Conservation (phyloP, 768 basidiomycete genomes). For the Termitomyces sp. region DNA sequence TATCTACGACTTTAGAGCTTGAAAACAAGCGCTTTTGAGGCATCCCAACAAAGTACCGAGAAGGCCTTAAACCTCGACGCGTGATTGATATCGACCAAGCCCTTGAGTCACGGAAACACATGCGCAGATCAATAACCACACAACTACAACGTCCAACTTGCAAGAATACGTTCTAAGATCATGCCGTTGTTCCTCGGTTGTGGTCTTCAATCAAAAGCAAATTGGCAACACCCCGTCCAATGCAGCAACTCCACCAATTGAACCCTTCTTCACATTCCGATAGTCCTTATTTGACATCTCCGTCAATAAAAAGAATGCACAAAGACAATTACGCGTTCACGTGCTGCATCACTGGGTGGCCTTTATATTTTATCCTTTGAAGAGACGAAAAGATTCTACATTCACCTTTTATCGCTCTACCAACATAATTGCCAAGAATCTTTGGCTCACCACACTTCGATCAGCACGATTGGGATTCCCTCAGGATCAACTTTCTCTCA, state of each 20-base stretch:
- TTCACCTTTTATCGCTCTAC: too few relatives aligned
- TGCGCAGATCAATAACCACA: neutral
- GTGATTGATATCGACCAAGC: too few relatives aligned
- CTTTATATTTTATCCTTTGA: neutral
- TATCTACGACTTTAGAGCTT: neutral
- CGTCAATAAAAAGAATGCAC: neutral
- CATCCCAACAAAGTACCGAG: neutral
- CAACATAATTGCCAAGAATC: neutral
- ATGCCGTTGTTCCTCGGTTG: neutral
- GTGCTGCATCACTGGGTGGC: neutral
- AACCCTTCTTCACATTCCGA: neutral
- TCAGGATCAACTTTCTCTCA: neutral
- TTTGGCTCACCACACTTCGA: neutral
- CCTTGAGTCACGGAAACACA: neutral
- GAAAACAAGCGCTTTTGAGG: neutral
- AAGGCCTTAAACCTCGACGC: too few relatives aligned
- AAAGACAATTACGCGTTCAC: neutral
- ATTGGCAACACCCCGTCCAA: too few relatives aligned
- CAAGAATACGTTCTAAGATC: neutral
- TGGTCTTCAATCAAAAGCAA: neutral
- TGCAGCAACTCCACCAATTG: neutral
- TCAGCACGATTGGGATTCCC: neutral
- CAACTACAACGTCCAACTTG: too few relatives aligned
- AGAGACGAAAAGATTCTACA: neutral
- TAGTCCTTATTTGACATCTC: neutral